Percentiles rank a stretch among this genome's conserved stretches.
Conservation (phyloP, 148 eudicot species). For the Bassia scoparia region DNA sequence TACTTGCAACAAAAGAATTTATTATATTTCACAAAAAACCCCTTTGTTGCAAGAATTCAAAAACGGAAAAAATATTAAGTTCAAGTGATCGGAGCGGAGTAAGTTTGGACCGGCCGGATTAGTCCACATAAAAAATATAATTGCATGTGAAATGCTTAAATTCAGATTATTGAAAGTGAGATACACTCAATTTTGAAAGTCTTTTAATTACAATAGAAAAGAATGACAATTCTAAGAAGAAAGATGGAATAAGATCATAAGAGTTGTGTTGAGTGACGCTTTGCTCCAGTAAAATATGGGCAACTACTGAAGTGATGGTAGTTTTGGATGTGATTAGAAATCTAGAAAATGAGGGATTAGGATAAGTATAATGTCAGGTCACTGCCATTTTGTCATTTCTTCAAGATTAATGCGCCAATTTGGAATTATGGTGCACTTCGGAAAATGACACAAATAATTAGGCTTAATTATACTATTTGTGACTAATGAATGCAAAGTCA, state of each 20-base stretch:
- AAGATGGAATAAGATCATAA: not conserved
- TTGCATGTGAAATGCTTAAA: too few species aligned
- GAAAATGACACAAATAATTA: not conserved
- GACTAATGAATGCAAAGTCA: too few species aligned
- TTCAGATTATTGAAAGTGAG: not conserved
- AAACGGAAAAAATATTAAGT: too few species aligned
- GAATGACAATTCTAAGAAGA: not conserved
- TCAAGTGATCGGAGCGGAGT: too few species aligned
- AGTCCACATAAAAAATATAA: too few species aligned
- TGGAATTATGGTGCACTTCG: not conserved
- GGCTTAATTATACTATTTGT: too few species aligned
- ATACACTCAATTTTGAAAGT: too few species aligned
- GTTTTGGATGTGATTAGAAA: conserved; percentile 2
- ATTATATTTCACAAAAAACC: too few species aligned
- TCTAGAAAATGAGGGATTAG: not conserved
- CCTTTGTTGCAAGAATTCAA: too few species aligned
- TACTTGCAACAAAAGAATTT: too few species aligned
- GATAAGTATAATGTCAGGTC: conserved; percentile 28
- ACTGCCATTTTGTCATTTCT: not conserved
- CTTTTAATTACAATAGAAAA: not conserved
- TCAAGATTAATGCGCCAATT: not conserved
- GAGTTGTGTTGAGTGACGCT: not conserved
- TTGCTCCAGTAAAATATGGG: not conserved
- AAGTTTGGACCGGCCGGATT: too few species aligned
- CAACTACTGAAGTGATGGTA: not conserved